Evolutionary conservation across 495 filamentous ascomycete genomes (phyloP), one percentile per base, ranked within the genome.

Genomic region (Lichina pygmaea): DNA sequence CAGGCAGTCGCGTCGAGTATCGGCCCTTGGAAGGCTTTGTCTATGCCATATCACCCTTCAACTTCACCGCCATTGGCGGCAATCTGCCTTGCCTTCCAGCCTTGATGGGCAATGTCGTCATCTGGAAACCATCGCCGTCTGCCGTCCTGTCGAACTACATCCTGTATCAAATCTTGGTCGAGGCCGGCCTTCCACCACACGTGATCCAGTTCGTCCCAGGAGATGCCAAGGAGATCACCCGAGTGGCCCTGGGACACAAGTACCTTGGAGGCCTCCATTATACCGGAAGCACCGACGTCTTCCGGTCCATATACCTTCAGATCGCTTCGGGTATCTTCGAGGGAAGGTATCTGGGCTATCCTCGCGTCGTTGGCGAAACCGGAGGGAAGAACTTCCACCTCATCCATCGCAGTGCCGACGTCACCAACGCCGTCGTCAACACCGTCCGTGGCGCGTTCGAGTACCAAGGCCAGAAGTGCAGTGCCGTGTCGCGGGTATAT

Each of bases 321-420:
- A 82, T 86, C 51, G 76, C 78, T 2, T 59, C 66, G 37, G 77
- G 75, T 16, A 66, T 83, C 24, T 72, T 69, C 6, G 71, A 77
- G 50, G 75, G 70, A 42, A 65, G 62, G 15, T 91, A 85, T 56
- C 63, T 66, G 46, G 68, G 72, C 41, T 91, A 83, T 60, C 82
- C 82, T 11, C 72, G 82, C 49, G 72, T 89, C 33, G 79, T 86
- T 12, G 82, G 75, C 46, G 82, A 91, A 65, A 89, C 83, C 3
- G 79, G 81, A 47, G 83, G 83, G 49, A 92, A 92, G 71, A 92
- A 92, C 61, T 92, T 85, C 66, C 83, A 86, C 61, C 63, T 92
- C 37, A 57, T 92, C 41, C 81, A 91, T 55, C 49, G 63, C 6
- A 75, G 71, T 5, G 82, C 83, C 34, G 78, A 89, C 50, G 53